phyloP scores from a whole-genome alignment of 306 rosid genomes.

The Arachis stenosperma region DNA sequence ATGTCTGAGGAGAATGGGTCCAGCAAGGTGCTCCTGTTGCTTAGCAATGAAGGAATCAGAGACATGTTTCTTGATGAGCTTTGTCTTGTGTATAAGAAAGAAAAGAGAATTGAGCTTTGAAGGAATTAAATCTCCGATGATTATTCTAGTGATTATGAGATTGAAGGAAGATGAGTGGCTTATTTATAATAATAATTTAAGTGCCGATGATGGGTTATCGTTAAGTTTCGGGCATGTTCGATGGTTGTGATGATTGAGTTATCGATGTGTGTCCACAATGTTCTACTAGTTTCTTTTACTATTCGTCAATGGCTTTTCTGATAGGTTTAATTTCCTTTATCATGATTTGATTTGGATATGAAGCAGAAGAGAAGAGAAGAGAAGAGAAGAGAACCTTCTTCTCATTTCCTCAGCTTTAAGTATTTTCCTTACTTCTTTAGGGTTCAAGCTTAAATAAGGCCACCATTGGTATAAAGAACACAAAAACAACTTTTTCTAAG shows the following conservation, averaged over 20 bases:
- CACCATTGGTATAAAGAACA: too few relatives aligned
- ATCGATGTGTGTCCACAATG: neutral
- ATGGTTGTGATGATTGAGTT: neutral
- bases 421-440: too few relatives aligned
- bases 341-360: neutral
- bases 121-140: neutral
- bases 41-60: conserved; percentile 19
- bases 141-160: neutral
- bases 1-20: conserved; percentile 14
- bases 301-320: neutral
- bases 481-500: too few relatives aligned
- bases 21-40: neutral
- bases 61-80: neutral
- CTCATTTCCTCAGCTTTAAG: too few relatives aligned
- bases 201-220: neutral
- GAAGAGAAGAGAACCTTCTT: neutral
- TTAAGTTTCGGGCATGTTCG: conserved; percentile 18
- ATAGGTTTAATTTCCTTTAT: neutral
- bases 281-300: conserved; percentile 1
- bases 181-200: neutral
- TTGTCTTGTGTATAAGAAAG: neutral
- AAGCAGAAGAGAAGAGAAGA: neutral
- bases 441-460: too few relatives aligned
- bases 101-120: neutral
- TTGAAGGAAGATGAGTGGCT: neutral